phyloP scores from a whole-genome alignment of 2,329 filamentous ascomycete species.

The Tolypocladium endophyticum region DNA sequence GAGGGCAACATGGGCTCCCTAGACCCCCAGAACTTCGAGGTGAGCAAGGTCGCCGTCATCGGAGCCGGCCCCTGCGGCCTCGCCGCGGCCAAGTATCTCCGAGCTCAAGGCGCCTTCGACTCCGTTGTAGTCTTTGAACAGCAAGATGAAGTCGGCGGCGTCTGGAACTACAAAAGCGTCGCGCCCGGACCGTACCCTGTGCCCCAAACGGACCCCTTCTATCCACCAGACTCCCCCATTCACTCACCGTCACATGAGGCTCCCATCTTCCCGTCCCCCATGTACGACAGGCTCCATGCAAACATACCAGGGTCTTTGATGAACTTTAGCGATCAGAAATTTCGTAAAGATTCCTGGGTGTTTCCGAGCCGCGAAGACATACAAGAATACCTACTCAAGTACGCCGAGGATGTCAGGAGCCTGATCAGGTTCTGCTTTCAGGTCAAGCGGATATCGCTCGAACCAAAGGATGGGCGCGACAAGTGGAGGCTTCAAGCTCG shows the following conservation, averaged over 20 bases:
- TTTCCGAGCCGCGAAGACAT: slow-evolving; percentile 67
- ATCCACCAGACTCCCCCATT: slow-evolving; percentile 52
- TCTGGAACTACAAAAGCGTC: slow-evolving; percentile 68
- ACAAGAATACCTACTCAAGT: slow-evolving; percentile 61
- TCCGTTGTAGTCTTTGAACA: slow-evolving; percentile 75
- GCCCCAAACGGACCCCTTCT: slow-evolving; percentile 59
- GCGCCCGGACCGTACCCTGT: slow-evolving; percentile 39
- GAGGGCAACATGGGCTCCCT: slow-evolving; percentile 16
- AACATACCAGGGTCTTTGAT: slow-evolving; percentile 80
- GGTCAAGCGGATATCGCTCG: slow-evolving; percentile 47
- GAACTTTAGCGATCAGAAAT: slow-evolving; percentile 63
- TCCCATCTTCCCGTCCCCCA: slow-evolving; percentile 65
- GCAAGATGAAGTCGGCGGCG: slow-evolving; percentile 62
- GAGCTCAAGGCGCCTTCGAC: slow-evolving; percentile 56
- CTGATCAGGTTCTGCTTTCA: slow-evolving; percentile 61
- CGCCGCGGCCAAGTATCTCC: slow-evolving; percentile 68
- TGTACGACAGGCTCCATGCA: slow-evolving; percentile 75
- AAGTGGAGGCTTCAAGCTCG: slow-evolving; percentile 52
- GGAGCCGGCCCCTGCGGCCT: slow-evolving; percentile 76
- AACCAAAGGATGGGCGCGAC: slow-evolving; percentile 20
- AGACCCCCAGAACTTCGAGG: slow-evolving; percentile 27
- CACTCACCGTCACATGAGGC: slow-evolving; percentile 27
- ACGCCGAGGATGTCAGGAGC: slow-evolving; percentile 55
- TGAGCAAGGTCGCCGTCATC: slow-evolving; percentile 62
- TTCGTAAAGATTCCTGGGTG: slow-evolving; percentile 52